Conservation (phyloP, 768 basidiomycete genomes). For the Lactarius hatsudake region DNA sequence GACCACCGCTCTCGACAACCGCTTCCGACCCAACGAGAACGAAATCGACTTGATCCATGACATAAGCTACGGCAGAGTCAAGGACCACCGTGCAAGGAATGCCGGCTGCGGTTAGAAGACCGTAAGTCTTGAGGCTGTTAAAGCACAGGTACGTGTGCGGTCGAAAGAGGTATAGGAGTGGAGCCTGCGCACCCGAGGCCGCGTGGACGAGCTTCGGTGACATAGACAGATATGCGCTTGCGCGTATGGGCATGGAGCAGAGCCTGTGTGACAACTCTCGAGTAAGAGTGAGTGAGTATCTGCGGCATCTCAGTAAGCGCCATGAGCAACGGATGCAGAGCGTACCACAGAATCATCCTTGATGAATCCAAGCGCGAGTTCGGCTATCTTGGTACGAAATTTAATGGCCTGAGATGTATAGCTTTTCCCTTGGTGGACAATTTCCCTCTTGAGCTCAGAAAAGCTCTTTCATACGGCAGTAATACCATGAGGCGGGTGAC, state of each 20-base stretch:
- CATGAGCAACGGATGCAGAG: conserved; percentile 24
- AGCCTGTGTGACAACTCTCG: conserved; percentile 91
- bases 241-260: conserved; percentile 84
- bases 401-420: conserved; percentile 78
- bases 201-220: conserved; percentile 91
- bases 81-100: conserved; percentile 93
- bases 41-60: conserved; percentile 95
- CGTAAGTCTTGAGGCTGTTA: conserved; percentile 84
- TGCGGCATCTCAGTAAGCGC: conserved; percentile 36
- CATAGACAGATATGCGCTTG: conserved; percentile 96
- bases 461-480: conserved; percentile 57
- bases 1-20: conserved; percentile 93
- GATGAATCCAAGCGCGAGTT: conserved; percentile 87
- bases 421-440: conserved; percentile 75
- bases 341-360: conserved; percentile 87
- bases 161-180: conserved; percentile 20
- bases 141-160: conserved; percentile 11
- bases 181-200: conserved; percentile 67
- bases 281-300: conserved; percentile 97
- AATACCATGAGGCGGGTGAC: conserved; percentile 22
- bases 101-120: conserved; percentile 80
- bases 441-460: conserved; percentile 74
- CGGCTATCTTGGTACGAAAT: conserved; percentile 87
- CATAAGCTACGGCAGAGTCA: conserved; percentile 95
- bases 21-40: conserved; percentile 97